Evolutionary conservation across 140 eudicot genomes (phyloP).

Genomic region (Anethum foeniculum): DNA sequence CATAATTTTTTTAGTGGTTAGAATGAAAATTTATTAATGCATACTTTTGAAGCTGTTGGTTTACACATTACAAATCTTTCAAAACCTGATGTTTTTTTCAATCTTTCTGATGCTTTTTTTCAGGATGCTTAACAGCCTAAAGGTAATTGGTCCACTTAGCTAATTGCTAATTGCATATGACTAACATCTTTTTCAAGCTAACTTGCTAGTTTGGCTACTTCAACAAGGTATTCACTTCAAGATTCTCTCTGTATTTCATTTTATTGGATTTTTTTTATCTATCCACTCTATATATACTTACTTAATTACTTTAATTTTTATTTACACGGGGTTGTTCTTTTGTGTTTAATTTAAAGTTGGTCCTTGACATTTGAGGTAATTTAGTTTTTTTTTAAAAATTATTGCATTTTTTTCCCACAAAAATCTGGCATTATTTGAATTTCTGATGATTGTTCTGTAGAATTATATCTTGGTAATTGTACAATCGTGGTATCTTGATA

Average conservation of each 20-base stretch:
- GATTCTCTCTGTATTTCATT: not conserved
- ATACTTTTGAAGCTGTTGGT: not conserved
- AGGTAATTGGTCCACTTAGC: conserved; percentile 2
- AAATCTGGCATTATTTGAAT: not conserved
- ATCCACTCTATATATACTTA: not conserved
- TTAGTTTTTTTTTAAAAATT: not conserved
- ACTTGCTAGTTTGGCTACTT: not conserved
- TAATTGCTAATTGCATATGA: too few species aligned
- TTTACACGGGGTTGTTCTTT: not conserved
- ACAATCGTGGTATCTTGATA: not conserved
- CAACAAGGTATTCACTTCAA: not conserved
- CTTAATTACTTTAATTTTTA: not conserved
- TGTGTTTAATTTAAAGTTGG: not conserved
- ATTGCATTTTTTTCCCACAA: not conserved
- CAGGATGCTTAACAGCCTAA: conserved; percentile 3
- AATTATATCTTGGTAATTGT: not conserved
- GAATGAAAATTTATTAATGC: not conserved
- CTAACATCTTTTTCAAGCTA: not conserved
- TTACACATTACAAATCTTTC: not conserved
- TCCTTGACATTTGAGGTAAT: not conserved
- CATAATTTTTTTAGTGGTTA: not conserved
- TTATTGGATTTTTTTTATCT: too few species aligned
- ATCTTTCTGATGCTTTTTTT: not conserved
- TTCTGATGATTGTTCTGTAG: not conserved
- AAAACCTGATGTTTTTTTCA: not conserved